Evolutionary conservation across 2,329 filamentous ascomycete species (phyloP).

Genomic region (Mycogone perniciosa): DNA sequence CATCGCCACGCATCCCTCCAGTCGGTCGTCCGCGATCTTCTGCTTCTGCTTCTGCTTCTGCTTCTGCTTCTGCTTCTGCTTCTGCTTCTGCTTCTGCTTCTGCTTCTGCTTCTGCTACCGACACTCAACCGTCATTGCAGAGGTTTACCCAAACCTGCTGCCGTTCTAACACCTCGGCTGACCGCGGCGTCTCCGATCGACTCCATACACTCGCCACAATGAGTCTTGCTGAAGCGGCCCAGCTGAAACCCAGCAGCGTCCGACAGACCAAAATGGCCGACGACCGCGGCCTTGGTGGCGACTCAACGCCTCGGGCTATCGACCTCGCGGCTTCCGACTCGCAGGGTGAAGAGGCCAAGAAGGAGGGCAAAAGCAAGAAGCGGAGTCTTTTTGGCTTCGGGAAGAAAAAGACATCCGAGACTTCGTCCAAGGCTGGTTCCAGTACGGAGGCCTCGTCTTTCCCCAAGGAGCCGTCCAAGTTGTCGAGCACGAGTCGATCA

Average conservation of each 20-base stretch:
- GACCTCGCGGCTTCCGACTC: constrained; percentile 23
- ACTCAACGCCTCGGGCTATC: constrained; percentile 27
- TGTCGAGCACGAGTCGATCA: constrained; percentile 29
- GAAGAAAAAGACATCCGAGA: constrained; percentile 48
- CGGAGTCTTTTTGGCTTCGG: constrained; percentile 55
- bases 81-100: constrained; percentile 7
- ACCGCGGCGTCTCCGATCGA: background rate
- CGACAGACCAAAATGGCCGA: constrained; percentile 20
- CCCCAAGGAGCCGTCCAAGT: constrained; percentile 31
- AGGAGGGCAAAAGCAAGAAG: constrained; percentile 40
- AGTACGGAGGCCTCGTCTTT: constrained; percentile 28
- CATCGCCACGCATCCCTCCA: background rate
- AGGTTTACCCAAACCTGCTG: background rate
- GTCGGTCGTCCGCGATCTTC: background rate
- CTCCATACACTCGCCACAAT: constrained; percentile 14
- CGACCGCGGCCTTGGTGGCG: constrained; percentile 22
- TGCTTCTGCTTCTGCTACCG: background rate
- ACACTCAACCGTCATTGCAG: background rate
- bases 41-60: constrained; percentile 3
- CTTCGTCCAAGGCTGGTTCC: constrained; percentile 32
- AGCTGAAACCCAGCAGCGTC: constrained; percentile 12
- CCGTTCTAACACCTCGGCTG: too few species aligned
- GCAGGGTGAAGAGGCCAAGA: constrained; percentile 21
- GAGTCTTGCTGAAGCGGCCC: constrained; percentile 25
- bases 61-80: background rate